Conservation (phyloP, 106 monocot species). For the Amphibolis antarctica region DNA sequence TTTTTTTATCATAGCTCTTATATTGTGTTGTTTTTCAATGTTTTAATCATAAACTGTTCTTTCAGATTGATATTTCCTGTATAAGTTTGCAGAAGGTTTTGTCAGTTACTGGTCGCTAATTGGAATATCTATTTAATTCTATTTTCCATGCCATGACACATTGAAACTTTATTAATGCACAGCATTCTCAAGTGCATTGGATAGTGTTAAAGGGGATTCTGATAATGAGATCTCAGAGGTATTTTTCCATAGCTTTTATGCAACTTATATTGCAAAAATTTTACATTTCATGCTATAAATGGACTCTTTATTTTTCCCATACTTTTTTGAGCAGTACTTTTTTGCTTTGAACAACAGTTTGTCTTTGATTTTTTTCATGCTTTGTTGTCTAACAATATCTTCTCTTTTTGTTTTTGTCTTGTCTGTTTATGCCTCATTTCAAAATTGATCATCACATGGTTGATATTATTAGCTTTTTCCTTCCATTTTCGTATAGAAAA, state of each 20-base stretch:
- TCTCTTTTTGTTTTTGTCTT: not conserved
- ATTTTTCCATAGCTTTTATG: not conserved
- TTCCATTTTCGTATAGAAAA: slow-evolving; percentile 23
- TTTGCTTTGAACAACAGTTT: too few species aligned
- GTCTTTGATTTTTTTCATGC: not conserved
- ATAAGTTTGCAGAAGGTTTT: too few species aligned
- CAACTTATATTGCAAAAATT: not conserved
- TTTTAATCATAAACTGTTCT: too few species aligned
- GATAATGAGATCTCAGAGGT: slow-evolving; percentile 16
- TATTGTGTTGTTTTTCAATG: too few species aligned
- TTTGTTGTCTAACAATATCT: not conserved
- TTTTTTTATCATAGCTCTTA: not conserved
- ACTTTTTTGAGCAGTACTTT: too few species aligned
- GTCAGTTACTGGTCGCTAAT: not conserved
- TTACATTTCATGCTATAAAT: too few species aligned
- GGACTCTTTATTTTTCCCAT: too few species aligned
- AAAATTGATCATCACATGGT: not conserved
- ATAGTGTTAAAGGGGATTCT: slow-evolving; percentile 5
- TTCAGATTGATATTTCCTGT: too few species aligned
- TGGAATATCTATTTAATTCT: not conserved
- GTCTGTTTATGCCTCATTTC: too few species aligned
- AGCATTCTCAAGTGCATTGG: slow-evolving; percentile 11
- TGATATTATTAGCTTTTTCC: not conserved
- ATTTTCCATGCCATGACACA: not conserved
- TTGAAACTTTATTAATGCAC: slow-evolving; percentile 4